Base-by-base conservation (phyloP, 257 asterid species). In the Primulina huaijiensis region DNA sequence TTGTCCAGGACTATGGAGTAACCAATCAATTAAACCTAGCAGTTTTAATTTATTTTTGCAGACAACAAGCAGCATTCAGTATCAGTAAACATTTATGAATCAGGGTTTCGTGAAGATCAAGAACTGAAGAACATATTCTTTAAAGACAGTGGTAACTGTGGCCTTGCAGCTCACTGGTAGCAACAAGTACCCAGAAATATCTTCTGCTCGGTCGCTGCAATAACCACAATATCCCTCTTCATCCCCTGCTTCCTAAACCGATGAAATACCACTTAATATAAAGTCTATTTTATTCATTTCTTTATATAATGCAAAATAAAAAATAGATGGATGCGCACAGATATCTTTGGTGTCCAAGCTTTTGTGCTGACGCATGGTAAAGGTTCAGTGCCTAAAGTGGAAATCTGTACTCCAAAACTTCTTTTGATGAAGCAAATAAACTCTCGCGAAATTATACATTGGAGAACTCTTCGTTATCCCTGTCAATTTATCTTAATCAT, bases 171-270 rank as follows among this genome's bases (percentile, higher is more conserved):
- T 69, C 72, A 59, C 75, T 72, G 77, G 14, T 43, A 33, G 84
- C 77, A 75, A 75, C 90, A 86, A 88, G 95, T 88, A 86, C 95
- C 93, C 64, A 84, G 87, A 76, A 80, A 59, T 74, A 82, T 74
- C 75, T 61, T 31, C 78, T 70, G 69, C 65, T 57, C 30, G 20
- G 3, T 4, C 57, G 55, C 17, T 67, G 57, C 67, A 73, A 64
- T 75, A 75, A 81, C 92, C 79, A 17, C 74, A 60, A 57, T 77
- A 66, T 74, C 86, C 55, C 85, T 77, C 70, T 2, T 19, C 8
- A 61, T 38, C 74, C 82, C 72, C 65, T 60, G 75, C 23, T 62
- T 67, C 78, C 53, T 31, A 31, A 71, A 64, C 35, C 27, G 20
- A 25, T 7, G 62, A 23, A 60, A 58, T 62, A 31, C 37, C 56